Evolutionary conservation across 441 rosid genomes (phyloP).

Genomic region (Arabidopsis lyrata): DNA sequence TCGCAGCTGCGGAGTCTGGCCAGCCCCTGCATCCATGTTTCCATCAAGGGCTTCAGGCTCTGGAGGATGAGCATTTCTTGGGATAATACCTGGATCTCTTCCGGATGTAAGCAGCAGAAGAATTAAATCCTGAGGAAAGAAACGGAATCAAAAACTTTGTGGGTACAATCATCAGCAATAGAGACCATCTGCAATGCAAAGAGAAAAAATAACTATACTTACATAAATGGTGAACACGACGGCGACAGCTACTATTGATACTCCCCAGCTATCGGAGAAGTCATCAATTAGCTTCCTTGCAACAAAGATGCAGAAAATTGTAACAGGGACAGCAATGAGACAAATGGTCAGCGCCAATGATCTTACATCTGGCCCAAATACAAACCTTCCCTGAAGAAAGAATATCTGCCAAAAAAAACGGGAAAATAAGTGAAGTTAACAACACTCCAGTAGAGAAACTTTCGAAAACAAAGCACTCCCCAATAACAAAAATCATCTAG

Average conservation of each 20-base stretch:
- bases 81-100: constrained; percentile 82
- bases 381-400: constrained; percentile 70
- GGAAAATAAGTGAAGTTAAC: not conserved
- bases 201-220: constrained; percentile 27
- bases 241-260: constrained; percentile 55
- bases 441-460: not conserved
- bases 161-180: not conserved
- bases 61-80: constrained; percentile 80
- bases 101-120: constrained; percentile 78
- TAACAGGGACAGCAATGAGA: constrained; percentile 64
- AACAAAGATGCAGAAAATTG: constrained; percentile 67
- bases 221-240: constrained; percentile 69
- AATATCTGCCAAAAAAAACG: constrained; percentile 57
- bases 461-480: not conserved
- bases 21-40: constrained; percentile 58
- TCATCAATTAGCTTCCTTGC: constrained; percentile 64
- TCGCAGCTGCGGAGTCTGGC: constrained; percentile 69
- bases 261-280: constrained; percentile 63
- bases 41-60: constrained; percentile 70
- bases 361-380: constrained; percentile 85
- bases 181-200: constrained; percentile 5
- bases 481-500: not conserved
- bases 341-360: constrained; percentile 67
- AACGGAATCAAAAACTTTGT: constrained; percentile 9
- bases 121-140: constrained; percentile 58